Evolutionary conservation across 2,329 filamentous ascomycete species (phyloP).

Genomic region (Trichoderma simmonsii): DNA sequence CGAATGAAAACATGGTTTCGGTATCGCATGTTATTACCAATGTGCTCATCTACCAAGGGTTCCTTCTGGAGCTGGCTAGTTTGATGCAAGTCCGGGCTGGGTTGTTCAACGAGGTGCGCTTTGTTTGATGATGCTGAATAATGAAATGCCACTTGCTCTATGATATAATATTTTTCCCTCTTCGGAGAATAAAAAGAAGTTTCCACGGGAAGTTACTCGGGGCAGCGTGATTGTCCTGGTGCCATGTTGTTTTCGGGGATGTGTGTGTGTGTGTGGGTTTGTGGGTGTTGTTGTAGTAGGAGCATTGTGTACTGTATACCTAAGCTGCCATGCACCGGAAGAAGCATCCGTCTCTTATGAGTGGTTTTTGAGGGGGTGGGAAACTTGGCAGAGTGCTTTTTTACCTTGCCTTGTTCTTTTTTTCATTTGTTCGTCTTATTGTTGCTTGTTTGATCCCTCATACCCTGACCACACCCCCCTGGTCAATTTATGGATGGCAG

Average conservation of each 20-base stretch:
- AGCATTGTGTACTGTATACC: neutral
- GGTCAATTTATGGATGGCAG: neutral
- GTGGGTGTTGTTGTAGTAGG: neutral
- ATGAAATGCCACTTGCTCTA: neutral
- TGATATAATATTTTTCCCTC: neutral
- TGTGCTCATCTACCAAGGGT: conserved; percentile 74
- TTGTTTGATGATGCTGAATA: conserved; percentile 34
- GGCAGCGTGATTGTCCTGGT: neutral
- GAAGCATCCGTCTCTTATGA: neutral
- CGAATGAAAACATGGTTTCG: conserved; percentile 49
- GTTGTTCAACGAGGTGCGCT: conserved; percentile 73
- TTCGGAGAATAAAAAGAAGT: neutral
- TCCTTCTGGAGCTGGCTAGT: conserved; percentile 72
- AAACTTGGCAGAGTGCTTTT: neutral
- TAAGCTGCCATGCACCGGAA: neutral
- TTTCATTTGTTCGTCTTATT: neutral
- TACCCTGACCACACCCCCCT: neutral
- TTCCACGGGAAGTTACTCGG: neutral
- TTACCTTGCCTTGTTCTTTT: neutral
- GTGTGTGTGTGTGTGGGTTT: neutral
- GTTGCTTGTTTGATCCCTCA: neutral
- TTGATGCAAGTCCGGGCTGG: conserved; percentile 71
- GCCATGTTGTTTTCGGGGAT: neutral
- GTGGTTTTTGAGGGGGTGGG: neutral
- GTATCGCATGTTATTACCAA: conserved; percentile 79